A percentile compares a stretch with the other conserved stretches of the same genome.
These are phyloP conservation scores for Perkinsus marinus DNA, from an alignment of 169 alveolate species.

Conservation along the genomic window DNA sequence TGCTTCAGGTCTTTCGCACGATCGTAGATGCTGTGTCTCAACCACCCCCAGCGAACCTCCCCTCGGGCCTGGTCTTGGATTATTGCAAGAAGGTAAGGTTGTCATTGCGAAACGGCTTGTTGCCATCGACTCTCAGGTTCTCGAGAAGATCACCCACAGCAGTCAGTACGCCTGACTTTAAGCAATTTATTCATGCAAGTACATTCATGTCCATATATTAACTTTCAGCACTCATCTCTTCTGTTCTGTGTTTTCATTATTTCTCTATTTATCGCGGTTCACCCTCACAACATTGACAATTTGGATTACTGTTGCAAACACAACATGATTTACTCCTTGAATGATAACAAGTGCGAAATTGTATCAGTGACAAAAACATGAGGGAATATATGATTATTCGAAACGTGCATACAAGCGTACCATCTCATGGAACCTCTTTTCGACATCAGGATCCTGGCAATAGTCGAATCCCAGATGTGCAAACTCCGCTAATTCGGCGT, in stretches of 20 bases:
- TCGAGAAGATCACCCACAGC: neutral
- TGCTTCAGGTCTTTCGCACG: neutral
- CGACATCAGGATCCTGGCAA: neutral
- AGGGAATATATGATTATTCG: no score
- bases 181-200: neutral
- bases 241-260: no score
- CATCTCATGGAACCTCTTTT: neutral
- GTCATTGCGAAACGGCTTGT: neutral
- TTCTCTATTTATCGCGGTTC: no score
- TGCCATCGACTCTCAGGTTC: neutral
- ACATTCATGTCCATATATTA: neutral
- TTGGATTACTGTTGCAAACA: no score
- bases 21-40: neutral
- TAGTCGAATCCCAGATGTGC: neutral
- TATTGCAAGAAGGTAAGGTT: neutral
- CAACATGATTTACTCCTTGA: no score
- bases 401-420: neutral
- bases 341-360: no score
- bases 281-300: no score
- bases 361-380: no score
- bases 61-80: neutral
- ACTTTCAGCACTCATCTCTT: neutral
- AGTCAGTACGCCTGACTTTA: neutral
- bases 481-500: neutral
- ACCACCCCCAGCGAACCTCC: neutral